Evolutionary conservation across 805 yeast genomes (phyloP).

Genomic region (Limtongia smithiae): DNA sequence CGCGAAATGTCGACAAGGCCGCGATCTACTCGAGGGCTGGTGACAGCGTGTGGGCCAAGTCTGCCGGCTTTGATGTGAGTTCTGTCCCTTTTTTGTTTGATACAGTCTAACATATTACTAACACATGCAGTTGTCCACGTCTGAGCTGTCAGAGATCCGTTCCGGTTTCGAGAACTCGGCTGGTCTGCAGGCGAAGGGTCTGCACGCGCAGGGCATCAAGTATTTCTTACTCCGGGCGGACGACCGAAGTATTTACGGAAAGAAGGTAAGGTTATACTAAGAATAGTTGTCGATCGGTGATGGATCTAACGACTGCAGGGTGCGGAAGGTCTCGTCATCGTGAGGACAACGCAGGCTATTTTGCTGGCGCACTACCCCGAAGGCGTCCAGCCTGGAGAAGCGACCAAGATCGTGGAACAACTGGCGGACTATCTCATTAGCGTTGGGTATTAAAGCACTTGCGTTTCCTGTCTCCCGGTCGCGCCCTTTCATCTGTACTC

Average conservation of each 20-base stretch:
- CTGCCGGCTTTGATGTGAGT: conserved; percentile 53
- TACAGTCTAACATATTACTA: too few relatives aligned
- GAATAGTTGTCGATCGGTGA: background rate
- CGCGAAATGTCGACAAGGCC: conserved; percentile 87
- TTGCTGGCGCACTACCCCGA: conserved; percentile 91
- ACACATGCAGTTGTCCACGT: conserved; percentile 46
- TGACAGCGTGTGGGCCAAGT: conserved; percentile 88
- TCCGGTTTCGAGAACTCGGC: conserved; percentile 77
- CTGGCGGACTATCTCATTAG: conserved; percentile 91
- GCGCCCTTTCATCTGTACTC: too few relatives aligned
- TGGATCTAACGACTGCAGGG: conserved; percentile 42
- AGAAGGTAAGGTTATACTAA: conserved; percentile 43
- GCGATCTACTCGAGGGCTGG: conserved; percentile 93
- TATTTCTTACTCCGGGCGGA: conserved; percentile 87
- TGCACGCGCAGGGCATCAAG: conserved; percentile 80
- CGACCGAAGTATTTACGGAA: conserved; percentile 90
- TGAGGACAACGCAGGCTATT: conserved; percentile 90
- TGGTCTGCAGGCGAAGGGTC: conserved; percentile 76
- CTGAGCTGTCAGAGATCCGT: conserved; percentile 72
- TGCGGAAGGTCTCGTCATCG: conserved; percentile 83
- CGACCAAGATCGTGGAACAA: conserved; percentile 90
- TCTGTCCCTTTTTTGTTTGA: background rate
- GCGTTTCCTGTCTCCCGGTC: too few relatives aligned
- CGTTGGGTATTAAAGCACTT: conserved; percentile 62
- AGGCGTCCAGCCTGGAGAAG: conserved; percentile 90